A percentile compares a stretch with the other conserved stretches of the same genome.
Evolutionary conservation across 1,284 basidiomycete species (phyloP).

Genomic region (Naganishia cerealis): DNA sequence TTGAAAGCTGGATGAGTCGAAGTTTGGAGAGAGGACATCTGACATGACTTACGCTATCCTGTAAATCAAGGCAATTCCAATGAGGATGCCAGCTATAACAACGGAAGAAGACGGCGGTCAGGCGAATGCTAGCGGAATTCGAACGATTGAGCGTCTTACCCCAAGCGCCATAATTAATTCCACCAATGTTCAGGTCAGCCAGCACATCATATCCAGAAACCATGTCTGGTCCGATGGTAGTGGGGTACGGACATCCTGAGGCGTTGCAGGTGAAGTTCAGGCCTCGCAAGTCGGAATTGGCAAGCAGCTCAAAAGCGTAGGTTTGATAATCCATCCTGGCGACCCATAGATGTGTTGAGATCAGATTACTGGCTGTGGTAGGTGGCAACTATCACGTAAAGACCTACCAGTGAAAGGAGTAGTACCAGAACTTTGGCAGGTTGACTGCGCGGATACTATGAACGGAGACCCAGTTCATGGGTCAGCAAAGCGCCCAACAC

Average conservation of each 20-base stretch:
- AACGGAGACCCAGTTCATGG: slow-evolving; percentile 18
- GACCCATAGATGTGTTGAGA: too few species aligned
- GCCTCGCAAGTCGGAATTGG: slow-evolving; percentile 60
- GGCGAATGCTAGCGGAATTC: too few species aligned
- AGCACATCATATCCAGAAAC: slow-evolving; percentile 30
- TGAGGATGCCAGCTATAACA: too few species aligned
- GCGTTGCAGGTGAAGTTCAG: slow-evolving; percentile 57
- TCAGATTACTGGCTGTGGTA: background rate
- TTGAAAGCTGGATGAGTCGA: too few species aligned
- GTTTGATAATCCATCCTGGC: slow-evolving; percentile 32
- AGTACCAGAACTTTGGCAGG: slow-evolving; percentile 64
- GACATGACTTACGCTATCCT: too few species aligned
- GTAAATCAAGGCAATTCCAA: too few species aligned
- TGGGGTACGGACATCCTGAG: slow-evolving; percentile 25
- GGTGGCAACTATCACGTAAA: background rate
- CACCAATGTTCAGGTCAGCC: slow-evolving; percentile 20
- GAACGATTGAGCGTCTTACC: slow-evolving; percentile 5
- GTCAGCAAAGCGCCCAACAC: slow-evolving; percentile 7
- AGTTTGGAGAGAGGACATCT: too few species aligned
- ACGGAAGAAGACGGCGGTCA: too few species aligned
- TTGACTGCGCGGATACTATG: slow-evolving; percentile 58
- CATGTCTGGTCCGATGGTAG: slow-evolving; percentile 7
- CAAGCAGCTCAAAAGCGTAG: slow-evolving; percentile 56
- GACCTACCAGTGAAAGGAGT: slow-evolving; percentile 58
- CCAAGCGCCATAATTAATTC: slow-evolving; percentile 26